Conservation (phyloP, 2,329 filamentous ascomycete species). For the Talaromyces albobiverticillius region DNA sequence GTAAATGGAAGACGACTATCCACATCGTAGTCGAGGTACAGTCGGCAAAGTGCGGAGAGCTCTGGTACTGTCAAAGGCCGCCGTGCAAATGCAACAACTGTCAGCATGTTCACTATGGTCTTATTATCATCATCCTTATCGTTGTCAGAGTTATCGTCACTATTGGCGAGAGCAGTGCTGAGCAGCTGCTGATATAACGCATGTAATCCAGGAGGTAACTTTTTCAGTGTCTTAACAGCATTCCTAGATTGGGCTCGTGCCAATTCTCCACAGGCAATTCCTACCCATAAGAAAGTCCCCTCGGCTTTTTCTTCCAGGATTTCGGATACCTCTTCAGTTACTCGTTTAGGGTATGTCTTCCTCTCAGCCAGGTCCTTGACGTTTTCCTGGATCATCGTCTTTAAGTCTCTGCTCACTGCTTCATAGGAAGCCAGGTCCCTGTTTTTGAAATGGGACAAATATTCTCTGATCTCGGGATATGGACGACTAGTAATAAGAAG, state of each 20-base stretch:
- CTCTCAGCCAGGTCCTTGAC: background rate
- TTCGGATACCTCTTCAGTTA: background rate
- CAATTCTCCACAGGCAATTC: slow-evolving; percentile 2
- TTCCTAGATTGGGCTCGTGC: background rate
- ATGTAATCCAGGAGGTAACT: background rate
- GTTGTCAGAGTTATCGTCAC: background rate
- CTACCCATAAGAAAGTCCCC: slow-evolving; percentile 12
- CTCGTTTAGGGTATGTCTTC: background rate
- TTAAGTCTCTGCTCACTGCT: background rate
- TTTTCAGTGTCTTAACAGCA: slow-evolving; percentile 3
- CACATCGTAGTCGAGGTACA: background rate
- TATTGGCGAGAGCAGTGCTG: background rate
- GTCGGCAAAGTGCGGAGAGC: background rate
- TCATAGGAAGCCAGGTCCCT: slow-evolving; percentile 4
- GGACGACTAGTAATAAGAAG: slow-evolving; percentile 10
- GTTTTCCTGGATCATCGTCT: slow-evolving; percentile 5
- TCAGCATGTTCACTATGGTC: background rate
- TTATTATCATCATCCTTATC: slow-evolving; percentile 4
- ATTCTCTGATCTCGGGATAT: background rate
- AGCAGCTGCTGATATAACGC: background rate
- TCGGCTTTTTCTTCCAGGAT: slow-evolving; percentile 9
- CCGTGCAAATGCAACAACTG: slow-evolving; percentile 11
- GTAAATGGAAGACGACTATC: slow-evolving; percentile 6
- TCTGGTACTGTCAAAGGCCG: slow-evolving; percentile 15
- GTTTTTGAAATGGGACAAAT: background rate